Base-by-base conservation (phyloP, 1,139 yeast species). In the Hansenula sp. region DNA sequence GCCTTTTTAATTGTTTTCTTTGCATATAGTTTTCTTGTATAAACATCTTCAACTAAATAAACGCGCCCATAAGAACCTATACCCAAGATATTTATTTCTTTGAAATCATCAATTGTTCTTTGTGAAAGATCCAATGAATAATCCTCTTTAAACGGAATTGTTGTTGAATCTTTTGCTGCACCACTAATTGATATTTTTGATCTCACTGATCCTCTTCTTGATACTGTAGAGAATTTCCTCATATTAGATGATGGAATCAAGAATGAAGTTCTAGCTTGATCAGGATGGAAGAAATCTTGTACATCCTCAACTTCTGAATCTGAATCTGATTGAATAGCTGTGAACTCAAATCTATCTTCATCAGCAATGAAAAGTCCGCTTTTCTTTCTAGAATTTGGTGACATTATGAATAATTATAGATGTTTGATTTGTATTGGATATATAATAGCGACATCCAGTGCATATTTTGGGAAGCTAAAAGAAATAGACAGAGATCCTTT, bases 21-120 rank as follows among this genome's bases (percentile, higher is more conserved):
- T 1, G 97, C 97, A 66, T 80, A 90, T 10, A 89, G 65, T 45
- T 75, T 72, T 2, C 82, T 82, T 0, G 86, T 77, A 8, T 73
- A 51, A 32, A 60, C 59, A 55, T 88, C 90, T 43, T 79, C 75
- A 1, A 89, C 97, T 13, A 90, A 64, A 25, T 84, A 60, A 2
- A 90, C 97, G 54, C 84, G 85, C 3, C 97, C 97, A 56, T 85
- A 89, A 0, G 95, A 87, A 4, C 97, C 97, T 47, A 81, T 78
- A 0, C 97, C 97, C 24, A 89, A 66, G 1, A 87, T 90, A 57
- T 77, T 79, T 6, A 88, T 61, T 4, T 84, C 85, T 48, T 75
- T 79, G 53, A 89, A 89, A 58, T 89, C 96, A 2, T 66, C 53
- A 0, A 77, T 63, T 43, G 57, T 62, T 54, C 56, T 42, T 11